Evolutionary conservation across 2,329 filamentous ascomycete genomes (phyloP).

Genomic region (Talaromyces sp.): DNA sequence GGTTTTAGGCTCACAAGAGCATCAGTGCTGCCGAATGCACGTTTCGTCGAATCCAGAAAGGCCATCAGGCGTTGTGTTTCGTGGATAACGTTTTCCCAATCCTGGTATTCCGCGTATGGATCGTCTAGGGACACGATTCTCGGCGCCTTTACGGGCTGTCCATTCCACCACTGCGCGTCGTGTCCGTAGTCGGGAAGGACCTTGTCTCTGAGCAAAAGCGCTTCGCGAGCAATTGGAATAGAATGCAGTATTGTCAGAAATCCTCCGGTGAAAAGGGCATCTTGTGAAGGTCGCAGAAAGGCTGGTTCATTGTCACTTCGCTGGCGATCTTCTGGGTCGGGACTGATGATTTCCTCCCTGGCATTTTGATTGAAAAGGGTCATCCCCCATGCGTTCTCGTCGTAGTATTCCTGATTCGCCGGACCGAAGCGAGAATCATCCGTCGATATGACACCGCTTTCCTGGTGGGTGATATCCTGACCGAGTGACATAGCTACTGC

Average conservation of each 20-base stretch:
- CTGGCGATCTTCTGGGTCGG: slow-evolving; percentile 46
- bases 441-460: slow-evolving; percentile 47
- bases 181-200: slow-evolving; percentile 48
- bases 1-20: slow-evolving; percentile 42
- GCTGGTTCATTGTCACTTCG: slow-evolving; percentile 47
- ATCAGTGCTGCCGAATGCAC: slow-evolving; percentile 55
- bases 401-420: slow-evolving; percentile 51
- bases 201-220: slow-evolving; percentile 47
- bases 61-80: slow-evolving; percentile 60
- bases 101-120: slow-evolving; percentile 25
- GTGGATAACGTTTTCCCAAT: slow-evolving; percentile 45
- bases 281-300: slow-evolving; percentile 53
- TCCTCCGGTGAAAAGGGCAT: slow-evolving; percentile 51
- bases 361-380: slow-evolving; percentile 43
- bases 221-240: slow-evolving; percentile 55
- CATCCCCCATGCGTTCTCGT: slow-evolving; percentile 52
- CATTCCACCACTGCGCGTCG: slow-evolving; percentile 59
- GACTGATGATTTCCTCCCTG: slow-evolving; percentile 52
- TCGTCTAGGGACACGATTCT: slow-evolving; percentile 46
- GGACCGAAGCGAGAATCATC: slow-evolving; percentile 47
- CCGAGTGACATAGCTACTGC: slow-evolving; percentile 44
- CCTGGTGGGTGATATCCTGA: slow-evolving; percentile 44
- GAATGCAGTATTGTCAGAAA: slow-evolving; percentile 58
- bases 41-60: slow-evolving; percentile 53
- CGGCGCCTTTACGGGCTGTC: slow-evolving; percentile 46